These are phyloP conservation scores for Kodamaea nitidulidarum DNA, from an alignment of 805 yeast genomes.

Conservation along the genomic window DNA sequence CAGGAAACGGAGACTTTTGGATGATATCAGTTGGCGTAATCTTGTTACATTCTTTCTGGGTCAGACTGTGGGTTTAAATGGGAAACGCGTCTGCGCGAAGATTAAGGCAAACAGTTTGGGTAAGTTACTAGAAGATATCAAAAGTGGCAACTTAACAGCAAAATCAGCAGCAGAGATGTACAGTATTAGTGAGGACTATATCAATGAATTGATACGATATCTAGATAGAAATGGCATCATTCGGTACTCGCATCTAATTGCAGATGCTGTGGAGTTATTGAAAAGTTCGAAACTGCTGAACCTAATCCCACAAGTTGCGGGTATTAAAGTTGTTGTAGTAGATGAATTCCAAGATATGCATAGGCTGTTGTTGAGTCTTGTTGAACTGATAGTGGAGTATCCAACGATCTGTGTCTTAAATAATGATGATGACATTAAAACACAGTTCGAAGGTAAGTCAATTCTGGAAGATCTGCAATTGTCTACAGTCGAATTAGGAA, in stretches of 20 bases:
- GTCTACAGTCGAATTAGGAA: no score
- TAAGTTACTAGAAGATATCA: conserved; percentile 20
- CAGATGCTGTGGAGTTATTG: conserved; percentile 28
- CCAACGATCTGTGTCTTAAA: conserved; percentile 17
- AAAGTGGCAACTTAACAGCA: conserved; percentile 18
- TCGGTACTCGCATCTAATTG: conserved; percentile 34
- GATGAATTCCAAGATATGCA: conserved; percentile 77
- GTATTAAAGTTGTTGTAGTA: conserved; percentile 43
- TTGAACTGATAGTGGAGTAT: conserved; percentile 35
- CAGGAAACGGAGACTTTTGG: conserved; percentile 35
- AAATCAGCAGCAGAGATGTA: conserved; percentile 22
- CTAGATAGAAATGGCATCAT: conserved; percentile 31
- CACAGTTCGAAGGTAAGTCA: no score
- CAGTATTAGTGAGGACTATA: conserved; percentile 24
- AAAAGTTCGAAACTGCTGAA: conserved; percentile 8
- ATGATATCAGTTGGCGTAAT: conserved; percentile 51
- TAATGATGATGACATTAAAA: no score
- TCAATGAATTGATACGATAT: conserved; percentile 24
- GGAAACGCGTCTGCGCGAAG: conserved; percentile 19
- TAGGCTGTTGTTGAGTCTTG: conserved; percentile 43
- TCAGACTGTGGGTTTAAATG: conserved; percentile 27
- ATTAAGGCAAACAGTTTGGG: conserved; percentile 24
- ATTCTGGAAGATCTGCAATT: no score
- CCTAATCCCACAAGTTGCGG: conserved; percentile 20
- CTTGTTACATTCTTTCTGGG: conserved; percentile 32